A percentile compares a stretch with the other conserved stretches of the same genome.
Evolutionary conservation across 2,329 filamentous ascomycete species (phyloP).

Genomic region (Pseudocercospora eumusae): DNA sequence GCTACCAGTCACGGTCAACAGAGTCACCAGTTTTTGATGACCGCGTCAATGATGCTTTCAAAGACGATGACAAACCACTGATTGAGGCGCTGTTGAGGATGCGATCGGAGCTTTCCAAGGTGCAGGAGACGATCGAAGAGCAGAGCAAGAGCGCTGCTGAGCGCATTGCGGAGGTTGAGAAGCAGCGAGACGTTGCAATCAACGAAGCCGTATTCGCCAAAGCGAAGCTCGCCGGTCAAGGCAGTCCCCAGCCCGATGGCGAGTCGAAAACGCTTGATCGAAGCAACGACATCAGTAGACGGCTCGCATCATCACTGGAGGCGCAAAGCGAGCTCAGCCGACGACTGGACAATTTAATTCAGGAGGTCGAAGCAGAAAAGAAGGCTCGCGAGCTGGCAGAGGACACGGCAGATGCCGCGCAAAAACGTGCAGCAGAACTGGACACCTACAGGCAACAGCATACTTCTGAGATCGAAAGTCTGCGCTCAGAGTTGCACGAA

Average conservation of each 20-base stretch:
- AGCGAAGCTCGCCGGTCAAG: slow-evolving; percentile 83
- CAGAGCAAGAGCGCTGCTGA: slow-evolving; percentile 83
- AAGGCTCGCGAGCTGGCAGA: slow-evolving; percentile 81
- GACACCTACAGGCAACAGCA: slow-evolving; percentile 82
- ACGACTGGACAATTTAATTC: slow-evolving; percentile 67
- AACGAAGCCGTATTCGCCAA: slow-evolving; percentile 94
- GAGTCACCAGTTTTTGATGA: slow-evolving; percentile 70
- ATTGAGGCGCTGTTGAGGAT: slow-evolving; percentile 91
- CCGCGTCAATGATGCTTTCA: slow-evolving; percentile 74
- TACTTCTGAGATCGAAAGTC: slow-evolving; percentile 77
- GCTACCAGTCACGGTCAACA: slow-evolving; percentile 69
- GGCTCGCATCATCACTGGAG: slow-evolving; percentile 78
- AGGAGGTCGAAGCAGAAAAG: slow-evolving; percentile 78
- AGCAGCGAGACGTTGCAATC: slow-evolving; percentile 90
- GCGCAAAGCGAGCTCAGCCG: slow-evolving; percentile 77
- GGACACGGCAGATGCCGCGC: slow-evolving; percentile 78
- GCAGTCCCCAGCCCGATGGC: slow-evolving; percentile 57
- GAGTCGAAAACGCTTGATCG: slow-evolving; percentile 59
- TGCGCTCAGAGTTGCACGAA: slow-evolving; percentile 82
- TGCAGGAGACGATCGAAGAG: slow-evolving; percentile 85
- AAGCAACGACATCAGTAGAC: slow-evolving; percentile 72
- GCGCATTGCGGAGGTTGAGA: slow-evolving; percentile 90
- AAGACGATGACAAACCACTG: slow-evolving; percentile 87
- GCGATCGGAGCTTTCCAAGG: slow-evolving; percentile 83
- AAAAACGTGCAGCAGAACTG: slow-evolving; percentile 79